phyloP scores from a whole-genome alignment of 2,329 filamentous ascomycete genomes.

The Cladophialophora psammophila region DNA sequence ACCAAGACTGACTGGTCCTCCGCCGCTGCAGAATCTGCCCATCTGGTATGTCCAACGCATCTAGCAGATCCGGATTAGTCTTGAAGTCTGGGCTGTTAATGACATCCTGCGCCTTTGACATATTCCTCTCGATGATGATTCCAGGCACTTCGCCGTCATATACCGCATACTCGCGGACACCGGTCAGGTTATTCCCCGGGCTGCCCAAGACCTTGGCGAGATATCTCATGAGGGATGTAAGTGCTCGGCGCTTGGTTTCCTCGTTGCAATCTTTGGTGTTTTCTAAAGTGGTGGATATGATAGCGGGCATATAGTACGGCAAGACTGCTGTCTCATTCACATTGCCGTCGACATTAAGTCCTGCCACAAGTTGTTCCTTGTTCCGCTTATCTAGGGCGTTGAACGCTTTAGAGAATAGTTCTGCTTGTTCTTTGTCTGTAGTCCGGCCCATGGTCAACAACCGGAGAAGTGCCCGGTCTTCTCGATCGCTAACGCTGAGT shows the following conservation, averaged over 20 bases:
- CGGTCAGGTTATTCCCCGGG: constrained; percentile 18
- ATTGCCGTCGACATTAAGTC: constrained; percentile 48
- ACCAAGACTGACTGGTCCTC: constrained; percentile 38
- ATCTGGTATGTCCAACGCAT: constrained; percentile 40
- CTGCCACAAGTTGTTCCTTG: constrained; percentile 41
- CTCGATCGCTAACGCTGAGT: constrained; percentile 40
- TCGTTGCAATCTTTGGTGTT: constrained; percentile 33
- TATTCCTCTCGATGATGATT: constrained; percentile 44
- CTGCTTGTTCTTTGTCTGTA: constrained; percentile 42
- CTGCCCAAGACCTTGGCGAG: constrained; percentile 42
- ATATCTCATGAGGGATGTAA: constrained; percentile 44
- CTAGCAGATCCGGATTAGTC: constrained; percentile 42
- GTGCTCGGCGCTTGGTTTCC: constrained; percentile 36
- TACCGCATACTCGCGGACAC: constrained; percentile 18
- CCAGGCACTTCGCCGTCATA: constrained; percentile 34
- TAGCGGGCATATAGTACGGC: constrained; percentile 50
- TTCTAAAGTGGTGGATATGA: constrained; percentile 45
- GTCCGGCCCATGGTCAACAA: constrained; percentile 50
- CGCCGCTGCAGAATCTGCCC: constrained; percentile 38
- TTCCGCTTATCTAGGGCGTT: constrained; percentile 35
- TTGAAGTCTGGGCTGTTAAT: constrained; percentile 43
- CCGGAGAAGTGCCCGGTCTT: constrained; percentile 48
- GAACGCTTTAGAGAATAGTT: constrained; percentile 45
- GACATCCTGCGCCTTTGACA: constrained; percentile 41
- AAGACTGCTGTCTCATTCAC: constrained; percentile 47